Evolutionary conservation across 805 yeast species (phyloP), one percentile per base, ranked within the genome.

Genomic region (Teunomyces kruisii): DNA sequence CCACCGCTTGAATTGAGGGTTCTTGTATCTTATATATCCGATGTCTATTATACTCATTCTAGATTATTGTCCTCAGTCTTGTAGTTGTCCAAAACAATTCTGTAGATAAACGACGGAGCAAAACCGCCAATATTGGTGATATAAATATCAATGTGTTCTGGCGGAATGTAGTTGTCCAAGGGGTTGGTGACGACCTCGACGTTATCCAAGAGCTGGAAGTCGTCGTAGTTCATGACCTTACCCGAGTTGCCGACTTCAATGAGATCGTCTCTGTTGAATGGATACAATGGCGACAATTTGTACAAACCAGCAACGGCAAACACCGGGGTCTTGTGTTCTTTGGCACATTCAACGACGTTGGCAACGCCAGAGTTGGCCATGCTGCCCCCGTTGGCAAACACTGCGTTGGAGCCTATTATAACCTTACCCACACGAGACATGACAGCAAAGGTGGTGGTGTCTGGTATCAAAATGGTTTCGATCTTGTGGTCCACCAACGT

Each of bases 341-440:
- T 88, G 22, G 99, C 99, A 68, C 96, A 88, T 67, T 91, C 96
- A 54, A 95, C 91, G 9, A 90, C 97, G 40, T 90, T 79, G 24
- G 96, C 87, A 24, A 88, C 96, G 43, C 99, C 99, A 1, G 96
- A 81, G 19, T 86, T 81, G 2, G 96, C 81, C 40, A 89, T 80
- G 53, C 96, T 86, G 9, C 98, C 97, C 48, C 99, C 99, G 60
- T 94, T 94, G 43, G 96, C 96, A 62, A 94, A 86, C 4, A 94
- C 97, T 0, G 96, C 82, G 49, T 87, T 79, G 4, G 98, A 86
- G 31, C 98, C 97, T 43, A 95, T 80, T 47, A 94, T 81, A 26
- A 94, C 99, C 64, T 95, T 95, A 36, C 97, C 97, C 4, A 94
- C 98, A 52, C 97, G 76, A 31, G 97, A 87, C 98, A 94, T 94